Conservation (phyloP, 805 yeast species). For the Teunomyces gatunensis region DNA sequence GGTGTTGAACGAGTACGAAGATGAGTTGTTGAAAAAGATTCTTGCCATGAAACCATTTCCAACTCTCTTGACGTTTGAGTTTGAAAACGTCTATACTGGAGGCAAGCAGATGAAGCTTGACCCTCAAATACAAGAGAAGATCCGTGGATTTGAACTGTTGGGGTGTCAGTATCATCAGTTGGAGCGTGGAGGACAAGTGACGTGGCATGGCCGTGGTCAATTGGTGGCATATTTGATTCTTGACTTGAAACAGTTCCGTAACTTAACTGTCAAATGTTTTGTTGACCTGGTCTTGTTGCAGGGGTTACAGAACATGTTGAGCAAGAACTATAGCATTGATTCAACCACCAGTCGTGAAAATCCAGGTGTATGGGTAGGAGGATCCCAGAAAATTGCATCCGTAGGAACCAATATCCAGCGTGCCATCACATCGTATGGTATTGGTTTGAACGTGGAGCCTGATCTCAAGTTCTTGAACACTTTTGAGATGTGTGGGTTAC, state of each 20-base stretch:
- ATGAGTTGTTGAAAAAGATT: conserved; percentile 42
- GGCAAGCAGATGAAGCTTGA: conserved; percentile 76
- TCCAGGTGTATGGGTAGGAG: conserved; percentile 83
- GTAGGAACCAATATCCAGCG: conserved; percentile 86
- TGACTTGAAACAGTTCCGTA: conserved; percentile 57
- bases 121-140: conserved; percentile 32
- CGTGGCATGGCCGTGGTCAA: conserved; percentile 97
- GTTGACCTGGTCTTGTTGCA: conserved; percentile 60
- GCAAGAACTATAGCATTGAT: conserved; percentile 35
- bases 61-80: conserved; percentile 75
- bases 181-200: conserved; percentile 91
- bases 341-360: conserved; percentile 54
- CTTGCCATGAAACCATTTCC: conserved; percentile 57
- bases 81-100: conserved; percentile 84
- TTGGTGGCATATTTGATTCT: conserved; percentile 75
- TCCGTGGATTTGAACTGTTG: conserved; percentile 23
- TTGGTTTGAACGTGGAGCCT: conserved; percentile 75
- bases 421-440: conserved; percentile 84
- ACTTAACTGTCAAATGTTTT: conserved; percentile 61
- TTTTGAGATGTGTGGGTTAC: conserved; percentile 84
- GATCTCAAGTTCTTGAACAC: conserved; percentile 69
- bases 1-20: conserved; percentile 47
- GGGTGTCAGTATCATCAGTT: conserved; percentile 73
- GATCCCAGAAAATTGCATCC: conserved; percentile 68
- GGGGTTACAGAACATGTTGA: conserved; percentile 50